Percentiles rank a stretch among this genome's conserved stretches.
Conservation (phyloP, 306 rosid genomes). For the Phaseolus lunatus region DNA sequence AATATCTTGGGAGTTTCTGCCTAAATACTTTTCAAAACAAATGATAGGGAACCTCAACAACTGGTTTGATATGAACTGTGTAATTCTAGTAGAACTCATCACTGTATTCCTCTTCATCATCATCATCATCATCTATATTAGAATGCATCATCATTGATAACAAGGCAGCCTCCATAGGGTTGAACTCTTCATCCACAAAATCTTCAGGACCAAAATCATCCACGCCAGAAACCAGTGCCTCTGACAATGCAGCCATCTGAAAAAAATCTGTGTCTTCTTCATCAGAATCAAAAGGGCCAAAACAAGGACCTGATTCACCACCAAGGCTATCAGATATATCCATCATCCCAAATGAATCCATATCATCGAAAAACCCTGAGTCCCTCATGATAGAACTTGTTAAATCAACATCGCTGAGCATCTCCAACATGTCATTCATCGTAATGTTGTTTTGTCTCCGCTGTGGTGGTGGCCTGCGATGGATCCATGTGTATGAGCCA, state of each 20-base stretch:
- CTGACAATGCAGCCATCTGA: constrained; percentile 47
- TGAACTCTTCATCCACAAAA: constrained; percentile 36
- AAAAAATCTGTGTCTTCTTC: constrained; percentile 28
- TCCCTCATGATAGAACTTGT: constrained; percentile 48
- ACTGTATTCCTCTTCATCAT: constrained; percentile 1
- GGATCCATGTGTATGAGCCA: constrained; percentile 54
- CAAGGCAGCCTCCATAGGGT: constrained; percentile 48
- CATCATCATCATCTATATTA: constrained; percentile 13
- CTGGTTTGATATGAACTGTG: constrained; percentile 16
- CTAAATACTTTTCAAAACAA: constrained; percentile 17
- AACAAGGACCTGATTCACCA: constrained; percentile 45
- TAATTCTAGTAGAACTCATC: constrained; percentile 42
- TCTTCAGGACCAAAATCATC: constrained; percentile 48
- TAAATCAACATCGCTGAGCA: constrained; percentile 50
- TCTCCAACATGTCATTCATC: constrained; percentile 48
- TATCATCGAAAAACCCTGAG: constrained; percentile 15
- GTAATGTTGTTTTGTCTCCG: constrained; percentile 28
- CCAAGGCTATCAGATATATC: constrained; percentile 43
- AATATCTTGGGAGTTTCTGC: constrained; percentile 21
- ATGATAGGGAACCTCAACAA: constrained; percentile 27
- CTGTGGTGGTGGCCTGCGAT: constrained; percentile 52
- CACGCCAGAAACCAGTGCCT: constrained; percentile 37
- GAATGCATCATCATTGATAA: constrained; percentile 54
- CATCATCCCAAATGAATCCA: constrained; percentile 51
- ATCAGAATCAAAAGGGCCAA: constrained; percentile 47